Base-by-base conservation (phyloP, 345 rosid genomes). In the Carallia pectinifolia region DNA sequence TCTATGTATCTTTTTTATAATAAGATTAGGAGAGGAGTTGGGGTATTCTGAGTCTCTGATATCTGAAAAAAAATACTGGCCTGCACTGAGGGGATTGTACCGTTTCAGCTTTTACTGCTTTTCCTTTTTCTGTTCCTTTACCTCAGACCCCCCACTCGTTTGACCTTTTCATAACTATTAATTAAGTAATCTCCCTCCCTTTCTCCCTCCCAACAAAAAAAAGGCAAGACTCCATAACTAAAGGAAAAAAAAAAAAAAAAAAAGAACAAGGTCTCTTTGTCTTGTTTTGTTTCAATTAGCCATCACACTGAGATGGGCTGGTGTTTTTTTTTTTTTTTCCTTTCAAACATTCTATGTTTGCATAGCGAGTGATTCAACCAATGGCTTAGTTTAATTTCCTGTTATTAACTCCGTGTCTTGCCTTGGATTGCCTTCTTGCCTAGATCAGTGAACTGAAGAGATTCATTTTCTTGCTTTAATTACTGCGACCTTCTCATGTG, bases 31-130 rank as follows among this genome's bases (percentile, higher is more conserved):
- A 29, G 58, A 53, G 38, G 61, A 48, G 59, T 64, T 50, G 81
- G 76, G 66, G 73, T 76, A 15, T 23, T 54, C 30, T 23, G 23
- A 23, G 23, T 23, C 23, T 23, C 23, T 55, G 13, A 23, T 40
- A 23, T 55, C 76, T 66, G 80, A 70, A 78, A 59, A 23, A 72
- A 71, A 73, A 71, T 64, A 37, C 70, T 61, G 66, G 78, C 63
- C 60, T 67, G 65, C 71, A 13, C 75, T 78, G 39, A 67, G 77
- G 19, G 70, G 81, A 55, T 75, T 74, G 90, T 85, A 80, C 93
- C 81, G 84, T 77, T 61, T 23, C 54, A 59, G 77, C 81, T 80
- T 81, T 82, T 78, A 79, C 84, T 80, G 76, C 80, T 61, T 84
- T 81, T 58, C 58, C 83, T 74, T 82, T 80, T 76, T 74, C 85